Base-by-base conservation (phyloP, 208 protist species). In the Trypanosomatidae sp. region DNA sequence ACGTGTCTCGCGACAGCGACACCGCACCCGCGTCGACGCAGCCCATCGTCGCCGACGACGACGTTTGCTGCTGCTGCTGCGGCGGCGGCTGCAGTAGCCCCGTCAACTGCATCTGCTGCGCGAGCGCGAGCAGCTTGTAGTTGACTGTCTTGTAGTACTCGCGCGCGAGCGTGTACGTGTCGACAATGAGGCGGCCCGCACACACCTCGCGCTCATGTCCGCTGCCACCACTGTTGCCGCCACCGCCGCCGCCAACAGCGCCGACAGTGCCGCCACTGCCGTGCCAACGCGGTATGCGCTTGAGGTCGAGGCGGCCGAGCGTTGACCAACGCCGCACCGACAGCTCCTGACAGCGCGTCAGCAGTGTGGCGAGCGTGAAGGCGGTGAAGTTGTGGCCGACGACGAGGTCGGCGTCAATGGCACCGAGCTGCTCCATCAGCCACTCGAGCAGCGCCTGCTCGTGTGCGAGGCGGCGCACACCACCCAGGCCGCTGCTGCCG, bases 341-440 rank as follows among this genome's bases (percentile, higher is more conserved):
- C 23, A 86, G 53, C 25, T 87, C 80, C 35, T 95, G 64, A 57
- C 91, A 95, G 22, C 96, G 77, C 22, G 97, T 92, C 18, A 99
- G 71, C 4, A 99, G 63, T 16, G 97, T 82, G 48, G 97, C 92
- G 0, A 99, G 57, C n/a, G 96, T 96, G 50, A 94, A 98, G 6
- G 78, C 78, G n/a, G 97, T 56, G 56, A 98, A 93, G 61, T 98
- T 98, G 83, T 98, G 95, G n/a, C 95, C 96, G 10, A 97, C 62
- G 24, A 97, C 46, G 15, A 98, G 66, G 50, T 98, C 96, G 2
- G 95, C 90, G 60, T 98, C 96, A 22, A 94, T 56, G n/a, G 49
- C 45, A 2, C 67, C 50, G 5, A 98, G 56, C n/a, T 61, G 67
- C n/a, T 42, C 50, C 7, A 89, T 66, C 8, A 96, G 39, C 66